Base-by-base conservation (phyloP, 495 filamentous ascomycete species). In the Collariella sp. region DNA sequence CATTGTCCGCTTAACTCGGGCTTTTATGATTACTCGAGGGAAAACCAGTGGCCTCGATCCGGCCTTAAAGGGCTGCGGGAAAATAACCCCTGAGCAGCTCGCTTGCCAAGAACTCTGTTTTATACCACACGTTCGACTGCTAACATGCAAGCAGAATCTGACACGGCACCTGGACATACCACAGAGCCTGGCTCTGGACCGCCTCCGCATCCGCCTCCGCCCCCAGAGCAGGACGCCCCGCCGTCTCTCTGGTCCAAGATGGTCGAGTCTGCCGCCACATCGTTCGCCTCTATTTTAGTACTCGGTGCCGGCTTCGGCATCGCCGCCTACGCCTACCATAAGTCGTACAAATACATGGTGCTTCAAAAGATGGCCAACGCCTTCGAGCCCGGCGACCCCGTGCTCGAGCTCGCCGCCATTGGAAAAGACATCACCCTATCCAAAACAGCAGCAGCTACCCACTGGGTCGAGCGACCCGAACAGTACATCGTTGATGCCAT, bases 331-430 rank as follows among this genome's bases (percentile, higher is more conserved):
- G 77, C 58, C 46, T 96, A 95, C 68, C 90, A 94, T 61, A 78
- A 72, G 63, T 88, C 86, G 63, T 98, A 98, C 78, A 98, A 98
- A 73, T 78, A 85, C 65, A 66, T 91, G 40, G 86, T 96, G 22
- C 70, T 96, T 10, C 69, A 84, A 52, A 98, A 98, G 69, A 95
- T 96, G 72, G 82, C 89, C 58, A 84, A 89, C 62, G 93, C 93
- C n/a, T 97, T 98, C 66, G 74, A 83, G 31, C 87, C 88, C 9
- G 93, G 93, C 5, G 93, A 98, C 65, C 93, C 93, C 0, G 89
- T 91, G 0, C 77, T 98, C 2, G 89, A 88, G 40, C 72, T 98
- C 15, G 91, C 93, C 2, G 88, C 87, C n/a, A 75, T 84, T 3
- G 80, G 78, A 26, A 80, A 80, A 43, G 70, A 78, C 55, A 61